Evolutionary conservation across 148 eudicot species (phyloP), one percentile per base, ranked within the genome.

Genomic region (Vaccinium vitisidaea): DNA sequence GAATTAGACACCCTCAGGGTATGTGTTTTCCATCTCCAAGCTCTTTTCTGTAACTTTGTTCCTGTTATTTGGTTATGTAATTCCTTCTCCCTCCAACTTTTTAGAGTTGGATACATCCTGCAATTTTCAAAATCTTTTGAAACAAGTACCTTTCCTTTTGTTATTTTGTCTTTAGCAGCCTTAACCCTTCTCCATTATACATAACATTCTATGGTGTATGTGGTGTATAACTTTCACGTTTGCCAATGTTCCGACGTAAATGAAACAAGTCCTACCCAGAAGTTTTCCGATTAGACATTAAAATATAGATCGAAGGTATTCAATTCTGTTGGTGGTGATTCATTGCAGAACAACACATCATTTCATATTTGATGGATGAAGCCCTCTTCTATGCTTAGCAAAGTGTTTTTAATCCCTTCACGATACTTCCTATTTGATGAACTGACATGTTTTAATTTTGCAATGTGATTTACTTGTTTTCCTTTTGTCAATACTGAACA

Each of bases 1-100:
- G 99, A 96, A 83, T 81, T 96, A 77, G 98, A 96, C 50, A 94
- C 93, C 48, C 90, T 96, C 16, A 84, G 93, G 87, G 99, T 96
- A 90, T 58, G 93, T 85, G 50, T 27, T 75, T 83, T 39, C 39
- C 71, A 39, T 39, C 74, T 0, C 71, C 53, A 12, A 3, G 21
- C n/a, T n/a, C 84, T 80, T 75, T 23, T 71, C n/a, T 53, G 21
- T 43, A 77, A 14, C 21, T 50, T 54, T 5, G 11, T 77, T 77
- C 16, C 19, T 61, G 63, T 63, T 55, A 59, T 82, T 48, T 76
- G 10, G 30, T 73, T 9, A 46, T 58, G 13, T 32, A 55, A 21
- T 70, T 13, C 50, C 1, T 6, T 83, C 69, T n/a, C 69, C 11
- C n/a, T 59, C 50, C 56, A n/a, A 65, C n/a, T n/a, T 30, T 46